Base-by-base conservation (phyloP, 2,329 filamentous ascomycete species). In the Samsoniella hepiali region DNA sequence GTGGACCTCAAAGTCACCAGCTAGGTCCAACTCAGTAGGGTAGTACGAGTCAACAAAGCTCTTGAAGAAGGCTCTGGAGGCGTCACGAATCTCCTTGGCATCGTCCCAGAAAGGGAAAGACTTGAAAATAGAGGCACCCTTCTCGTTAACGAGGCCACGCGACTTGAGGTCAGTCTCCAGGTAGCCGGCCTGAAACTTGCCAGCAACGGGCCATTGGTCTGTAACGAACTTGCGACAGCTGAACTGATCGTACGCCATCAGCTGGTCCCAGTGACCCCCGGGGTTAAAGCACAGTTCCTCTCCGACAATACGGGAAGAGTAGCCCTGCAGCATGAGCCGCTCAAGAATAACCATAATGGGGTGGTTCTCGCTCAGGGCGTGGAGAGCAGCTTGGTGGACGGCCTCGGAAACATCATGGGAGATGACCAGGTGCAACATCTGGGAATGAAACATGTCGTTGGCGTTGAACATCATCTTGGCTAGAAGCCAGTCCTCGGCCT, bases 391-490 rank as follows among this genome's bases (percentile, higher is more conserved):
- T 64, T 78, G 68, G 68, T 79, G 78, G 1, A 76, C 74, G 58
- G 77, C 75, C 65, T 83, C 79, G 3, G 73, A 69, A 11, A 80
- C 75, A 17, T 73, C 75, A 65, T 83, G 81, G 0, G 76, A 77
- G n/a, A 70, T 70, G 1, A 75, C 75, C 1, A 82, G 70, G 65
- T 82, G 79, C 63, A 75, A 73, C 70, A 75, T 77, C 59, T 81
- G 77, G 0, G 72, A 71, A 63, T 78, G 74, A 70, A 77, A 82
- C 42, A 82, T 72, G 65, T 82, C 79, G 58, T 82, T 81, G 32
- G 72, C 69, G 57, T 81, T 81, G 68, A 80, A 81, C 67, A 80
- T 74, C 50, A 82, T 77, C 71, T 83, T 83, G 6, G 81, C 81
- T 5, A 83, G 69, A 6, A 81, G 68, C 81, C 81, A 83, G 69